Base-by-base conservation (phyloP, 176 grass and related monocot species). In the Eragrostis curvula region DNA sequence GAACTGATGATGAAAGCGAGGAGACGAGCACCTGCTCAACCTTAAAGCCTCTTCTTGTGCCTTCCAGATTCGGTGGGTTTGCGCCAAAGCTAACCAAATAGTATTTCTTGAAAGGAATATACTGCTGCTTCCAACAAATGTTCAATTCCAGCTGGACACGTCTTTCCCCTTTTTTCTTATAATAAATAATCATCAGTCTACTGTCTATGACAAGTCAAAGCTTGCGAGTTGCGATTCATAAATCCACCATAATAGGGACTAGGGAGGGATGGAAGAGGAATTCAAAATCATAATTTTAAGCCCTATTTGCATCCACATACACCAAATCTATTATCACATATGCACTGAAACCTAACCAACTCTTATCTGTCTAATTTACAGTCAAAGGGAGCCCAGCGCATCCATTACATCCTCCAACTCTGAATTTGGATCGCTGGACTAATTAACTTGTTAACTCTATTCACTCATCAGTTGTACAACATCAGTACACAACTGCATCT, bases 381-480 rank as follows among this genome's bases (percentile, higher is more conserved):
- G 16, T 66, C 15, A 66, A 41, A 3, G 63, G 32, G 29, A 66
- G 64, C 64, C 64, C 15, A 66, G 32, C 8, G 64, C 30, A 20
- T 39, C 17, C 30, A 9, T 16, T 63, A 63, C 13, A 61, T 61
- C 47, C 36, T 39, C 45, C 16, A 53, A 58, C 9, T 24, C 55
- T 24, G 21, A 27, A 27, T 27, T 60, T 6, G 12, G 23, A 60
- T 59, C 21, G 10, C 23, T 23, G n/a, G 6, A 60, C 57, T 60
- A 60, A 58, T 24, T 29, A 36, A 51, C 25, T 60, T 6, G 40
- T 78, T 27, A 1, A 43, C 44, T 79, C 57, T 79, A 42, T 65
- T 16, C 46, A 79, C 24, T 53, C 3, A 23, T 56, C 84, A 42
- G 32, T 80, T 53, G 76, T 17, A 86, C 56, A 79, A 62, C 75